Evolutionary conservation across 75 land plant genomes (phyloP).

Genomic region (Adiantum capillusveneris): DNA sequence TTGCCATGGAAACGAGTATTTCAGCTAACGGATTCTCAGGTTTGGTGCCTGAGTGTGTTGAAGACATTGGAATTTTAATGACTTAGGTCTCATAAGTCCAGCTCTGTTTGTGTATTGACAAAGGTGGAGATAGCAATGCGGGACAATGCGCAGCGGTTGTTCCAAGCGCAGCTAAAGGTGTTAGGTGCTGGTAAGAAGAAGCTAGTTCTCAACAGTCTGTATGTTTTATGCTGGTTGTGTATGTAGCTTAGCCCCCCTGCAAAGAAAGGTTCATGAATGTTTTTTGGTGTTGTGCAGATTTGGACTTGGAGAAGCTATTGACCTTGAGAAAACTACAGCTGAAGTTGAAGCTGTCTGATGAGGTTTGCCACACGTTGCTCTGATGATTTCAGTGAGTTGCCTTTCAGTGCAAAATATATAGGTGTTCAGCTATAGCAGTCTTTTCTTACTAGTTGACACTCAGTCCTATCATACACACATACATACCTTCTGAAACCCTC

Average conservation of each 20-base stretch:
- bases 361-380: conserved; percentile 57
- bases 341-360: conserved; percentile 63
- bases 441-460: too few relatives aligned
- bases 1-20: conserved; percentile 99
- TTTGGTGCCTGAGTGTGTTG: conserved; percentile 10
- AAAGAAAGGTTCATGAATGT: conserved; percentile 3
- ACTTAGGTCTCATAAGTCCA: too few relatives aligned
- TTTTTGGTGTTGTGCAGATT: conserved; percentile 25
- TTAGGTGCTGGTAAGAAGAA: conserved; percentile 73
- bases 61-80: not conserved
- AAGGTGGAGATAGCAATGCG: conserved; percentile 92
- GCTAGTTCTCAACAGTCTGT: not conserved
- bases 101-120: not conserved
- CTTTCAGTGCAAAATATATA: too few relatives aligned
- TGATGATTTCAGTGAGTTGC: too few relatives aligned
- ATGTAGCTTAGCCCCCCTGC: not conserved
- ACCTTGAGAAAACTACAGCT: conserved; percentile 55
- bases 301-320: conserved; percentile 45
- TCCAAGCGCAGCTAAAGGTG: conserved; percentile 39
- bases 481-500: too few relatives aligned
- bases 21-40: conserved; percentile 90
- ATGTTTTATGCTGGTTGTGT: conserved; percentile 7
- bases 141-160: conserved; percentile 85
- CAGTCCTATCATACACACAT: too few relatives aligned
- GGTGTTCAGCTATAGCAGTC: too few relatives aligned